Evolutionary conservation across 1,284 basidiomycete genomes (phyloP).

Genomic region (Tetrapyrgos nigripes): DNA sequence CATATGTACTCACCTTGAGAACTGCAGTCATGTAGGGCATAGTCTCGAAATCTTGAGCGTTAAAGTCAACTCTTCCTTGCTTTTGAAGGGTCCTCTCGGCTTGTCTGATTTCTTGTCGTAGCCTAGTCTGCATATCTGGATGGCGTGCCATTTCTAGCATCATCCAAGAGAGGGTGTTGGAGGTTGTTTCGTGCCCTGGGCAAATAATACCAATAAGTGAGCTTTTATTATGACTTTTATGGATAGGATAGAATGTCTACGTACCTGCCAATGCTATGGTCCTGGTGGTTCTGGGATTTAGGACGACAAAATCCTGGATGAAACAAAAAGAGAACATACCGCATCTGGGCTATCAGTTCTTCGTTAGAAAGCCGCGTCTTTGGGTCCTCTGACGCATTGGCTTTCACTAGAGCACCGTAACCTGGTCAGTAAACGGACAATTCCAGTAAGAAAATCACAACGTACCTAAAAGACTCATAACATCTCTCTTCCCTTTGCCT

Average conservation of each 20-base stretch:
- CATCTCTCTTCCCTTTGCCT: conserved; percentile 14
- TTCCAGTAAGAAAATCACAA: neutral
- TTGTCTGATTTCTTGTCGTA: conserved; percentile 23
- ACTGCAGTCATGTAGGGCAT: conserved; percentile 23
- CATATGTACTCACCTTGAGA: conserved; percentile 42
- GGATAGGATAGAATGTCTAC: conserved; percentile 21
- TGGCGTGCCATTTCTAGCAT: conserved; percentile 46
- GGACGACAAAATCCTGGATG: neutral
- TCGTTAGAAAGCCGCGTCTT: conserved; percentile 51
- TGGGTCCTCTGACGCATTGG: conserved; percentile 54
- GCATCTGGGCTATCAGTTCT: conserved; percentile 62
- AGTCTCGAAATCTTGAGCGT: conserved; percentile 23
- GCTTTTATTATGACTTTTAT: neutral
- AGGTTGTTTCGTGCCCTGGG: conserved; percentile 21
- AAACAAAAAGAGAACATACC: conserved; percentile 35
- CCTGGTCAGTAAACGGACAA: neutral
- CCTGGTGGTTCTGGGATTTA: conserved; percentile 25
- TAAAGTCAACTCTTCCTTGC: conserved; percentile 15
- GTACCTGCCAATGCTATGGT: conserved; percentile 51
- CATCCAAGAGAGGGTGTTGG: conserved; percentile 40
- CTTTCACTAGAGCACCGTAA: conserved; percentile 46
- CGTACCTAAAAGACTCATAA: conserved; percentile 15
- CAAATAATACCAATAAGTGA: neutral
- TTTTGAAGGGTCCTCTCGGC: neutral
- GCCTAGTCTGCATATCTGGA: conserved; percentile 19